These are phyloP conservation scores for Adiantum capillusveneris DNA, from an alignment of 75 land plant genomes.

Conservation along the genomic window DNA sequence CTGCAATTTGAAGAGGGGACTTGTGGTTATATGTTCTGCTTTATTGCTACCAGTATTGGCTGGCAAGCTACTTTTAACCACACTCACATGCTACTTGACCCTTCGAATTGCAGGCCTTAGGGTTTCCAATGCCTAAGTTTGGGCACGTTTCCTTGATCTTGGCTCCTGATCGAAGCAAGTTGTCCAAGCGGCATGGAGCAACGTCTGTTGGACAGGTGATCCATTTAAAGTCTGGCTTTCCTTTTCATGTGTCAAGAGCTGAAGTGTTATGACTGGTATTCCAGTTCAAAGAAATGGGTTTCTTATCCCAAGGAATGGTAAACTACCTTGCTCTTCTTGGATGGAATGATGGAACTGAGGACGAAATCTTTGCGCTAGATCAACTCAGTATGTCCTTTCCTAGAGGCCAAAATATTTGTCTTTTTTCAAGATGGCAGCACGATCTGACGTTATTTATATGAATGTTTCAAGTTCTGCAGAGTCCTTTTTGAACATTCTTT, in stretches of 20 bases:
- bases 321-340: conserved; percentile 93
- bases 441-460: too few relatives aligned
- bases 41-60: too few relatives aligned
- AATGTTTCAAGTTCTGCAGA: too few relatives aligned
- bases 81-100: too few relatives aligned
- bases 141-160: conserved; percentile 95
- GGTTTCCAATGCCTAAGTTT: conserved; percentile 84
- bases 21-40: too few relatives aligned
- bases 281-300: conserved; percentile 97
- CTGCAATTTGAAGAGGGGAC: too few relatives aligned
- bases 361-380: conserved; percentile 79
- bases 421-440: too few relatives aligned
- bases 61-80: too few relatives aligned
- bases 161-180: conserved; percentile 95
- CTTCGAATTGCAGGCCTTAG: conserved; percentile 58
- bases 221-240: background rate
- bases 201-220: conserved; percentile 96
- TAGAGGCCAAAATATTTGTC: too few relatives aligned
- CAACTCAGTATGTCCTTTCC: conserved; percentile 69
- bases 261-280: background rate
- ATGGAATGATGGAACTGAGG: conserved; percentile 98
- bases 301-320: conserved; percentile 79
- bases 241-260: background rate
- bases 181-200: conserved; percentile 97
- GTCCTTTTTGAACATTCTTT: too few relatives aligned